Conservation (phyloP, 2,329 filamentous ascomycete genomes). For the Phyllosticta citriasiana region DNA sequence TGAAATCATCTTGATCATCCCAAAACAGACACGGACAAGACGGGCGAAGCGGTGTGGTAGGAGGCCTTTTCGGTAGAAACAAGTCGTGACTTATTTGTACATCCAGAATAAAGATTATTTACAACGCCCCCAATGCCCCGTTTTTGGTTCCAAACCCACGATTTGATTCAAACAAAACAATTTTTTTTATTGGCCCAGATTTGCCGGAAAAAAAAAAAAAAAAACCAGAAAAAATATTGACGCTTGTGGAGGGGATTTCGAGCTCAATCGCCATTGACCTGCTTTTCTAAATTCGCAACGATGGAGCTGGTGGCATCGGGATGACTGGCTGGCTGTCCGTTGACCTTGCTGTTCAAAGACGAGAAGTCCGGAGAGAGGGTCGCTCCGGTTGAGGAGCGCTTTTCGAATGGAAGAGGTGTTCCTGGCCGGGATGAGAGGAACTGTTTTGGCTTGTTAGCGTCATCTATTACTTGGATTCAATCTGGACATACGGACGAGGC, state of each 20-base stretch:
- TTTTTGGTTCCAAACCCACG: background rate
- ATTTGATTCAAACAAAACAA: background rate
- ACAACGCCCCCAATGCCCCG: background rate
- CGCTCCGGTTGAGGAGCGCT: constrained; percentile 32
- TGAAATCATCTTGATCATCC: background rate
- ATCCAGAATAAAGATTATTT: background rate
- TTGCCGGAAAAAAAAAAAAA: too few relatives aligned
- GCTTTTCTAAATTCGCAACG: constrained; percentile 9
- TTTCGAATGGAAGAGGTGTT: constrained; percentile 56
- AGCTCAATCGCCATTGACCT: constrained; percentile 6
- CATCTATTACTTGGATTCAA: background rate
- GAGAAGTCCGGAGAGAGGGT: constrained; percentile 20
- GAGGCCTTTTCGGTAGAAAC: background rate
- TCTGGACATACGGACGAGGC: constrained; percentile 65
- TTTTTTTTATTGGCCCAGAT: background rate
- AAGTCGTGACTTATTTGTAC: background rate
- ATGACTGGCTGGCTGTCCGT: background rate
- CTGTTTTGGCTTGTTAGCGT: constrained; percentile 32
- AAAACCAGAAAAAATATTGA: background rate
- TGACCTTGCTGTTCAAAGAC: constrained; percentile 12
- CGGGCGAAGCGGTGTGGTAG: background rate
- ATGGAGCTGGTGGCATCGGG: background rate
- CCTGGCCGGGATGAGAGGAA: constrained; percentile 62
- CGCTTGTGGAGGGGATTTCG: background rate
- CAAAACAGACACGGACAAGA: background rate